Base-by-base conservation (phyloP, 805 yeast genomes). In the Kazachstania martiniae region DNA sequence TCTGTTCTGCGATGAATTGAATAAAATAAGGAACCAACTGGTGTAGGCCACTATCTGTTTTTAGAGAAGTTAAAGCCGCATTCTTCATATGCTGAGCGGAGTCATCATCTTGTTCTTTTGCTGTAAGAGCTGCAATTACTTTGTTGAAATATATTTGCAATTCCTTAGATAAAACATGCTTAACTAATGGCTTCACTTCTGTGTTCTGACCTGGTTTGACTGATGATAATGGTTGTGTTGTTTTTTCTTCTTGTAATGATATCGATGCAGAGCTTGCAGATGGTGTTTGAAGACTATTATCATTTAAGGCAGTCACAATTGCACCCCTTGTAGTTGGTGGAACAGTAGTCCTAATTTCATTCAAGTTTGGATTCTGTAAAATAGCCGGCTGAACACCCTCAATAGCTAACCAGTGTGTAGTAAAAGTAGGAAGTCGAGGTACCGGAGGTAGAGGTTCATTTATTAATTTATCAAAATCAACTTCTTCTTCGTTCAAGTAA, bases 361-460 rank as follows among this genome's bases (percentile, higher is more conserved):
- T 67, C 31, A 78, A 70, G 13, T 63, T 54, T 16, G 99, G 99
- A 60, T 91, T 91, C 59, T 93, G 98, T 2, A 96, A 94, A 34
- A 91, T 89, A 21, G 91, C 78, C 1, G 99, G 98, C 53, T 91
- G 99, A 7, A 91, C 94, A 36, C 99, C 99, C 58, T 91, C 99
- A 33, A 91, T 83, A 0, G 98, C 97, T 21, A 93, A 66, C 97
- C 98, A 89, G 54, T 82, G 94, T 5, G 96, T 94, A 0, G 97
- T 86, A 56, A 83, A 87, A 1, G 95, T 78, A 3, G 94, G 78
- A 38, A 79, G 77, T 37, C 97, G 70, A 4, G 99, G 98, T 3
- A 93, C 94, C 47, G 80, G 84, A 5, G 99, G 99, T 38, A 91
- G 63, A 21, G 95, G 96, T 53, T 81, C 89, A 53, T 91, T 89